Percentiles rank a stretch among this genome's conserved stretches.
These are phyloP conservation scores for Mucor indicus DNA, from an alignment of 371 early-diverging fungal species.

Conservation along the genomic window DNA sequence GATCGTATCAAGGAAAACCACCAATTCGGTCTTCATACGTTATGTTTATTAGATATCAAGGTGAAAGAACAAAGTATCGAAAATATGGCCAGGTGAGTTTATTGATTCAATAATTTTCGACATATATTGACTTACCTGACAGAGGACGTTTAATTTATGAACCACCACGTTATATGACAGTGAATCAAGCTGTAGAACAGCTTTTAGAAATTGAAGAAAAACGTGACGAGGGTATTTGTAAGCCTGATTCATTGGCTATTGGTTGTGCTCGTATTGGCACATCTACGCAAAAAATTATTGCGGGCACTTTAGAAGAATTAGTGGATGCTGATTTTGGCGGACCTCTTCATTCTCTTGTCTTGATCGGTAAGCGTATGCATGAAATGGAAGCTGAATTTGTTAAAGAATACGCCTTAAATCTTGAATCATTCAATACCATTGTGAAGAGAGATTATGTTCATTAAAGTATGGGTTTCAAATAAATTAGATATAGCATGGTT, in stretches of 20 bases:
- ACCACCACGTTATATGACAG: conserved; percentile 98
- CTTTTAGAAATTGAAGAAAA: conserved; percentile 88
- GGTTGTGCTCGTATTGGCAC: conserved; percentile 95
- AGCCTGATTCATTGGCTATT: conserved; percentile 81
- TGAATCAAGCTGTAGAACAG: conserved; percentile 92
- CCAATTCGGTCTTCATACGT: conserved; percentile 88
- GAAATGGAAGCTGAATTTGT: conserved; percentile 92
- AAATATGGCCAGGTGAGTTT: conserved; percentile 78
- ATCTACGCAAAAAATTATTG: conserved; percentile 75
- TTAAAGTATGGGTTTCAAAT: conserved; percentile 6
- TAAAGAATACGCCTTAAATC: conserved; percentile 70
- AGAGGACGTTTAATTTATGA: conserved; percentile 92
- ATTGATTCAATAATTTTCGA: not conserved
- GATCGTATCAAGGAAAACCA: conserved; percentile 90
- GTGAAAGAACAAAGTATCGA: conserved; percentile 97
- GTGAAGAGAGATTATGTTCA: conserved; percentile 59
- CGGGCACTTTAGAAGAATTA: conserved; percentile 88
- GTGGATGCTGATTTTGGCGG: conserved; percentile 87
- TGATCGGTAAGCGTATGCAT: conserved; percentile 90
- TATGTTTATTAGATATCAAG: conserved; percentile 97
- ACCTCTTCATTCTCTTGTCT: conserved; percentile 96
- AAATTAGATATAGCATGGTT: not conserved
- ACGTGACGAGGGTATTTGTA: conserved; percentile 70
- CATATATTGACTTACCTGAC: not conserved
- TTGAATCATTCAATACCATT: conserved; percentile 65